phyloP scores from a whole-genome alignment of 31 red algal genomes.

The Odonthalia washingtoniensis region DNA sequence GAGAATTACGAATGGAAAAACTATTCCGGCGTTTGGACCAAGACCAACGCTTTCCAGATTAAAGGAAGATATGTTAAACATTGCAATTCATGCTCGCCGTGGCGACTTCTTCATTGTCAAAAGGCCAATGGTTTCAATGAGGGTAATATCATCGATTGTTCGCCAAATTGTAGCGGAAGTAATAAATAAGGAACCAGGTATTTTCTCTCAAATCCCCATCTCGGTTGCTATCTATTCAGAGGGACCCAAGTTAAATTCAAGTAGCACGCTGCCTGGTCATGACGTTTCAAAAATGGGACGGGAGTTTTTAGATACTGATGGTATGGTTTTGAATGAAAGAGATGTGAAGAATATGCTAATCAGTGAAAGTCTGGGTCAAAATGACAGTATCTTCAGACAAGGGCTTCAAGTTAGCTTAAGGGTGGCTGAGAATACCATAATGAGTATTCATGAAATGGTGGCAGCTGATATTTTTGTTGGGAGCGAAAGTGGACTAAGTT shows the following conservation, averaged over 20 bases:
- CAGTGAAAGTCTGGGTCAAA: background rate
- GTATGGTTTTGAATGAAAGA: conserved; percentile 13
- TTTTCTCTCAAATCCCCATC: conserved; percentile 42
- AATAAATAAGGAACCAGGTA: conserved; percentile 11
- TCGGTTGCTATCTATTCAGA: conserved; percentile 60
- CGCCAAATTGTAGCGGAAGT: conserved; percentile 16
- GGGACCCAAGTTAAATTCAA: background rate
- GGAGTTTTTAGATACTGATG: conserved; percentile 36
- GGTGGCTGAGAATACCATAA: conserved; percentile 41
- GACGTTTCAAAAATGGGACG: conserved; percentile 46
- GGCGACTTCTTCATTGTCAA: conserved; percentile 63
- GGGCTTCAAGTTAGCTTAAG: conserved; percentile 34
- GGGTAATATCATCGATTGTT: conserved; percentile 11
- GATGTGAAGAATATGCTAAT: conserved; percentile 6
- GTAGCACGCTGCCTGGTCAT: conserved; percentile 5
- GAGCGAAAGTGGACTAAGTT: conserved; percentile 34
- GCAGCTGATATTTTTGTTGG: conserved; percentile 61
- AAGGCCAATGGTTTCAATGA: conserved; percentile 33
- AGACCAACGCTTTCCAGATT: background rate
- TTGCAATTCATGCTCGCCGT: conserved; percentile 56
- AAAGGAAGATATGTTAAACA: conserved; percentile 28
- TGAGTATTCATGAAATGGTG: conserved; percentile 61
- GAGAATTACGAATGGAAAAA: background rate
- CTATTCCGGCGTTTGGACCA: background rate
- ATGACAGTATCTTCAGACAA: conserved; percentile 24